These are phyloP conservation scores for Amanita brunnescens DNA, from an alignment of 768 basidiomycete genomes.

Conservation along the genomic window DNA sequence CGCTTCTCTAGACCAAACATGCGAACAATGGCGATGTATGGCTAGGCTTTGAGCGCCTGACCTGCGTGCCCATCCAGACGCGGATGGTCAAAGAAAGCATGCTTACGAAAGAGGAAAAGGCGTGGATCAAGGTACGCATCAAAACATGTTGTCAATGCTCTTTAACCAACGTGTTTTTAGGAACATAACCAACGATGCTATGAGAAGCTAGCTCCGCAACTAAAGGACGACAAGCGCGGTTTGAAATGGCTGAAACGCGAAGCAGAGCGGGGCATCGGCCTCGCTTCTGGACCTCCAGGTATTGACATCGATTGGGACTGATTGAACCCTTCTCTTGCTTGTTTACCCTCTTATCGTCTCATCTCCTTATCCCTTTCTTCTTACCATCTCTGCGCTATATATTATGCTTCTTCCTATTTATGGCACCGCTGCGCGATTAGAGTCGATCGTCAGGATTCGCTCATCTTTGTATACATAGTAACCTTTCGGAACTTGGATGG, in stretches of 20 bases:
- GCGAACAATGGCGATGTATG: constrained; percentile 68
- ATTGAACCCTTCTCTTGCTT: constrained; percentile 13
- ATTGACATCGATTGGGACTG: constrained; percentile 77
- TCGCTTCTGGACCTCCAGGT: constrained; percentile 61
- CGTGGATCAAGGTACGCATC: constrained; percentile 68
- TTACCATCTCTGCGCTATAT: not conserved
- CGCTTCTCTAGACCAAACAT: constrained; percentile 47
- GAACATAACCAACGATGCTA: constrained; percentile 76
- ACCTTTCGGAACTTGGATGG: not conserved
- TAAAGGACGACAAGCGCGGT: constrained; percentile 76
- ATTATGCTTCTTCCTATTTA: not conserved
- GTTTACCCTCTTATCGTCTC: constrained; percentile 1
- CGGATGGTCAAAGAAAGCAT: constrained; percentile 79
- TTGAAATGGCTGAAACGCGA: constrained; percentile 74
- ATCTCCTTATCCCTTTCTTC: not conserved
- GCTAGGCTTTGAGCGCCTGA: constrained; percentile 88
- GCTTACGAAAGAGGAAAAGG: constrained; percentile 77
- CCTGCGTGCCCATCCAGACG: constrained; percentile 90
- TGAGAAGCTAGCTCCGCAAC: constrained; percentile 50
- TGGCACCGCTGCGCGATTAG: not conserved
- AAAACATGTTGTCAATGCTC: not conserved
- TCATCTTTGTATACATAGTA: not conserved
- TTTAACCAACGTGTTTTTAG: constrained; percentile 24
- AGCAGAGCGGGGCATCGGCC: constrained; percentile 65
- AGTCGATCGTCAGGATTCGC: not conserved